Percentiles rank a stretch among this genome's conserved stretches.
These are phyloP conservation scores for Eimeria falciformis DNA, from an alignment of 169 alveolate genomes.

Conservation along the genomic window DNA sequence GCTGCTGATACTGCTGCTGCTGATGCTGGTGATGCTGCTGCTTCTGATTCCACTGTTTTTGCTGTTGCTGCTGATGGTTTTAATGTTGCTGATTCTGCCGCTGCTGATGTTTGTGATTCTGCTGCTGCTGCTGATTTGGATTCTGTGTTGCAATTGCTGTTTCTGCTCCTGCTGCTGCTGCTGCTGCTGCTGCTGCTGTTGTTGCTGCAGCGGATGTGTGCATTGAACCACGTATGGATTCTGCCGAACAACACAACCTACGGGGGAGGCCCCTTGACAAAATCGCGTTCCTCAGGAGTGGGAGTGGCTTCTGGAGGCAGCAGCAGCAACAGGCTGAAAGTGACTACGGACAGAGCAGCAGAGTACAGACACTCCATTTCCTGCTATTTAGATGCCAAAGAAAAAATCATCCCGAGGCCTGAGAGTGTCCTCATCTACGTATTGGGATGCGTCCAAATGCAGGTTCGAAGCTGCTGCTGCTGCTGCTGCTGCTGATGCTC, in stretches of 20 bases:
- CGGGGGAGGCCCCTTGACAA: constrained; percentile 74
- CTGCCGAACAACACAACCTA: constrained; percentile 70
- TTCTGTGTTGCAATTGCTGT: not conserved
- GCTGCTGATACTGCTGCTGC: not conserved
- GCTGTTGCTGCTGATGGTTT: not conserved
- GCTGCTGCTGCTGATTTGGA: constrained; percentile 43
- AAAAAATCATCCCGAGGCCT: constrained; percentile 49
- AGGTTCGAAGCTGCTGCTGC: not conserved
- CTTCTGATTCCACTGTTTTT: not conserved
- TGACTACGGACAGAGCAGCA: constrained; percentile 61
- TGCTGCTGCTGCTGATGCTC: not conserved
- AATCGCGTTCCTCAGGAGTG: constrained; percentile 15
- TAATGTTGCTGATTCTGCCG: not conserved
- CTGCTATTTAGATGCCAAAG: constrained; percentile 9
- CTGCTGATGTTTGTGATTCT: not conserved
- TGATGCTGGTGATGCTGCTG: not conserved
- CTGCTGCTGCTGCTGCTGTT: constrained; percentile 34
- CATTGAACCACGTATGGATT: constrained; percentile 72
- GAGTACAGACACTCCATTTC: constrained; percentile 59
- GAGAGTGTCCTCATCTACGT: constrained; percentile 70
- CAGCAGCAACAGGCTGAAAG: constrained; percentile 40
- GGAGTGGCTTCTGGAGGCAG: constrained; percentile 4
- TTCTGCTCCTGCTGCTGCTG: constrained; percentile 7
- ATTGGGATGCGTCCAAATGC: constrained; percentile 69
- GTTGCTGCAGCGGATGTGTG: constrained; percentile 42